These are phyloP conservation scores for Yamadazyma dendronema DNA, from an alignment of 1,139 yeast genomes.

Conservation along the genomic window DNA sequence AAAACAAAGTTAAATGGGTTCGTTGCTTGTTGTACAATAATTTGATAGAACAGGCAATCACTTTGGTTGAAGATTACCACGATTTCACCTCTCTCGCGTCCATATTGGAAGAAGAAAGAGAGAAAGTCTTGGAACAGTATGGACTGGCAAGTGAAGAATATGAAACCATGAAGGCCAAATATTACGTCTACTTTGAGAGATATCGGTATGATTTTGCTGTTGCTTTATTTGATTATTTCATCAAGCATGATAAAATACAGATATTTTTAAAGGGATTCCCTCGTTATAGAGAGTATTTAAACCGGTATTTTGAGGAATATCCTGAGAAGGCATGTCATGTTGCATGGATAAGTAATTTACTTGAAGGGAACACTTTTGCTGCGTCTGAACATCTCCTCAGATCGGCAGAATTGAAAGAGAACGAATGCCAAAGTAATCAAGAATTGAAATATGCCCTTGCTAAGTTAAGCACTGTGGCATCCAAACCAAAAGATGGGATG, in stretches of 20 bases:
- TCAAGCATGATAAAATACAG: slow-evolving; percentile 52
- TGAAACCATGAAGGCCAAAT: slow-evolving; percentile 25
- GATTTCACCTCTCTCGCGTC: slow-evolving; percentile 69
- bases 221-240: slow-evolving; percentile 59
- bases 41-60: slow-evolving; percentile 52
- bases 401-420: slow-evolving; percentile 35
- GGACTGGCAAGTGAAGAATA: slow-evolving; percentile 15
- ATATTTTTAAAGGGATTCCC: slow-evolving; percentile 58
- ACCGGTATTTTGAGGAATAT: slow-evolving; percentile 49
- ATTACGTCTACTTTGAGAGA: slow-evolving; percentile 54
- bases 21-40: slow-evolving; percentile 47
- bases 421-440: slow-evolving; percentile 46
- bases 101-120: slow-evolving; percentile 57
- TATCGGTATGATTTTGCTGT: slow-evolving; percentile 72
- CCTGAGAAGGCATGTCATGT: slow-evolving; percentile 52
- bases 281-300: slow-evolving; percentile 48
- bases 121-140: slow-evolving; percentile 26
- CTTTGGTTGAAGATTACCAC: slow-evolving; percentile 63
- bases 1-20: slow-evolving; percentile 49
- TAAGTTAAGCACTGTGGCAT: slow-evolving; percentile 50
- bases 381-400: slow-evolving; percentile 51
- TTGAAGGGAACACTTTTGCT: slow-evolving; percentile 45
- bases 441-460: slow-evolving; percentile 69
- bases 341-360: slow-evolving; percentile 72
- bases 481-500: slow-evolving; percentile 10